phyloP scores from a whole-genome alignment of 2,329 filamentous ascomycete species.

The Drechslerella stenobrocha region DNA sequence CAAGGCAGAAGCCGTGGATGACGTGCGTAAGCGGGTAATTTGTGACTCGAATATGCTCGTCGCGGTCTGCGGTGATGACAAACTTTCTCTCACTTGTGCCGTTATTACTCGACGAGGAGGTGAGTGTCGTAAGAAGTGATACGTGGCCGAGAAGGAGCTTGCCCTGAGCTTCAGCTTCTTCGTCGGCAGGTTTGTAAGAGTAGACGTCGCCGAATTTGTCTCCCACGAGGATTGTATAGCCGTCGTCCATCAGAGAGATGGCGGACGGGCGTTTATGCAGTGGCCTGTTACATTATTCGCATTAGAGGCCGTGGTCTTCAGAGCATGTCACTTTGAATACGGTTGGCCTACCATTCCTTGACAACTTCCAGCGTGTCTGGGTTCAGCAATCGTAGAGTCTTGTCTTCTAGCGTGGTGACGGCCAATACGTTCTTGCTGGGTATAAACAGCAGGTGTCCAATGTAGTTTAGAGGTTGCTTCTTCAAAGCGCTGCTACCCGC shows the following conservation, averaged over 20 bases:
- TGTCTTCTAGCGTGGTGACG: conserved; percentile 86
- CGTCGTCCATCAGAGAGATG: conserved; percentile 70
- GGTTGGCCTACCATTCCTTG: conserved; percentile 55
- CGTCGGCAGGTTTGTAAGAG: conserved; percentile 61
- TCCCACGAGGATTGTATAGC: conserved; percentile 73
- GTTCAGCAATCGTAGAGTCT: conserved; percentile 78
- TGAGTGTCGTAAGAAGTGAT: conserved; percentile 83
- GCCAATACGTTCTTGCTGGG: conserved; percentile 69
- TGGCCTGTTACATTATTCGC: conserved; percentile 59
- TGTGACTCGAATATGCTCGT: conserved; percentile 86
- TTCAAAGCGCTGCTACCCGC: not conserved
- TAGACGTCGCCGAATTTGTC: conserved; percentile 99
- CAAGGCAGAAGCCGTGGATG: conserved; percentile 86
- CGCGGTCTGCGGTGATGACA: conserved; percentile 69
- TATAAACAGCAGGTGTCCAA: conserved; percentile 56
- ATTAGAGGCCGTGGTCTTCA: conserved; percentile 26
- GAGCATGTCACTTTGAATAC: conserved; percentile 9
- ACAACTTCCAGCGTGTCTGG: conserved; percentile 74
- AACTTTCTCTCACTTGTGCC: conserved; percentile 60
- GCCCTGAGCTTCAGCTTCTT: conserved; percentile 61
- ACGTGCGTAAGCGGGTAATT: conserved; percentile 57
- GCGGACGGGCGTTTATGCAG: conserved; percentile 91
- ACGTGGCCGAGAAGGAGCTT: conserved; percentile 85
- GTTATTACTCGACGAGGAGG: conserved; percentile 54
- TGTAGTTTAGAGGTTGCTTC: conserved; percentile 51